phyloP scores from a whole-genome alignment of 768 basidiomycete species.

The Pholiota conissans region DNA sequence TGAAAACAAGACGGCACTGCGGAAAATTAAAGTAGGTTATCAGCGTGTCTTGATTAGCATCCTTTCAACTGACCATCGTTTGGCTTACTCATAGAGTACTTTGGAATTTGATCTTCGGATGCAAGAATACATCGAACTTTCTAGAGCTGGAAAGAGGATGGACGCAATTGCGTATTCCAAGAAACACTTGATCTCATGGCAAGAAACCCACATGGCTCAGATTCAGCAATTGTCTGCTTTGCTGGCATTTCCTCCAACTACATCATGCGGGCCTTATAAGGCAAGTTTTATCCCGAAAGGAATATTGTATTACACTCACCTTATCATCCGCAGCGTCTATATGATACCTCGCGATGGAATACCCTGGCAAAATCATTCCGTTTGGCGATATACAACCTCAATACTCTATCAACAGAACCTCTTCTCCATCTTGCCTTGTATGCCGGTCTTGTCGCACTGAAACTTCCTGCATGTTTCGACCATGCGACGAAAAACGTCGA shows the following conservation, averaged over 20 bases:
- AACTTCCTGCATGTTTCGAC: slow-evolving; percentile 82
- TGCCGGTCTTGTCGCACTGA: slow-evolving; percentile 88
- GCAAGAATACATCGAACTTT: slow-evolving; percentile 95
- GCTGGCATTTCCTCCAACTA: slow-evolving; percentile 72
- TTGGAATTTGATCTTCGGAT: slow-evolving; percentile 95
- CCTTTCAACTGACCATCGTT: not conserved
- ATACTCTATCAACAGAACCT: slow-evolving; percentile 85
- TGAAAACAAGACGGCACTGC: slow-evolving; percentile 90
- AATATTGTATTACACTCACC: not conserved
- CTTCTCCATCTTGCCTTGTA: slow-evolving; percentile 86
- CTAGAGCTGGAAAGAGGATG: slow-evolving; percentile 57
- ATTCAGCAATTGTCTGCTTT: slow-evolving; percentile 77
- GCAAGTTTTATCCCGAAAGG: slow-evolving; percentile 36
- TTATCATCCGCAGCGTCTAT: slow-evolving; percentile 61
- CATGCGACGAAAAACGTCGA: slow-evolving; percentile 67
- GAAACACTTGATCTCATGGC: slow-evolving; percentile 82
- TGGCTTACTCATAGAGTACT: slow-evolving; percentile 60
- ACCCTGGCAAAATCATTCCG: slow-evolving; percentile 78
- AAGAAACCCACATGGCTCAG: slow-evolving; percentile 75
- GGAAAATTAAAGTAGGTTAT: slow-evolving; percentile 77
- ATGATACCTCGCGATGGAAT: slow-evolving; percentile 79
- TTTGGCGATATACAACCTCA: slow-evolving; percentile 81
- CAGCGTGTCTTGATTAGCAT: not conserved
- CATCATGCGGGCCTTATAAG: slow-evolving; percentile 77
- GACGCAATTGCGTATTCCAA: slow-evolving; percentile 85